Evolutionary conservation across 1,284 basidiomycete species (phyloP).

Genomic region (Rhodotorula sp.): DNA sequence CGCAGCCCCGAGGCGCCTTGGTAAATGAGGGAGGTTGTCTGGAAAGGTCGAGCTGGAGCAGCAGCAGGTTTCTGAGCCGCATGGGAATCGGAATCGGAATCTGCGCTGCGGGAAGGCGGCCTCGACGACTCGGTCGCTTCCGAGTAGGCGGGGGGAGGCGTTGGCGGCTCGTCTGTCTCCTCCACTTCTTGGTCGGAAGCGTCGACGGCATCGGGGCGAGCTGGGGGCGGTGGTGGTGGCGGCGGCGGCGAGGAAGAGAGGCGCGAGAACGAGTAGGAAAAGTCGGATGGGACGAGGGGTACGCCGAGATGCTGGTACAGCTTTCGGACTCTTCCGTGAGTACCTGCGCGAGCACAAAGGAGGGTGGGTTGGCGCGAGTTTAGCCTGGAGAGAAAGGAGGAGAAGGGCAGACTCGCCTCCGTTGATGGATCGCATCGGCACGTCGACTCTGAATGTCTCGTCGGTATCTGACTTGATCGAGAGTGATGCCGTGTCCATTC

Average conservation of each 20-base stretch:
- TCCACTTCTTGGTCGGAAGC: background rate
- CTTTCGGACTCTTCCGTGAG: constrained; percentile 66
- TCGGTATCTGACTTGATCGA: constrained; percentile 12
- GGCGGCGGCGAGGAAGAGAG: background rate
- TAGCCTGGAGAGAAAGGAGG: background rate
- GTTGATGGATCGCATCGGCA: constrained; percentile 76
- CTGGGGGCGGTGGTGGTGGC: background rate
- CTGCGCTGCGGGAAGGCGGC: constrained; percentile 11
- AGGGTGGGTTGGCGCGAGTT: too few relatives aligned
- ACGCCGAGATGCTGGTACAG: constrained; percentile 63
- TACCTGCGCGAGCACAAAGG: constrained; percentile 54
- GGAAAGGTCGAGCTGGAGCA: constrained; percentile 19
- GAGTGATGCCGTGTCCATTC: constrained; percentile 37
- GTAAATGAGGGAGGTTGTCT: constrained; percentile 33
- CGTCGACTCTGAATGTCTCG: constrained; percentile 58
- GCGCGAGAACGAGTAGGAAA: constrained; percentile 65
- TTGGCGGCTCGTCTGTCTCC: too few relatives aligned
- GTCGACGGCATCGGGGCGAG: background rate
- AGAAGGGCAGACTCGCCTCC: constrained; percentile 55
- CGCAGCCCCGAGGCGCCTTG: constrained; percentile 26
- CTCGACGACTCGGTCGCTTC: constrained; percentile 59
- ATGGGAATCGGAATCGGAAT: background rate
- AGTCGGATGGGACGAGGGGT: constrained; percentile 58
- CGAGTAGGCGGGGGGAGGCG: too few relatives aligned
- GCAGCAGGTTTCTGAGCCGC: constrained; percentile 40